Evolutionary conservation across 495 filamentous ascomycete species (phyloP).

Genomic region (Neurospora tetrasperma): DNA sequence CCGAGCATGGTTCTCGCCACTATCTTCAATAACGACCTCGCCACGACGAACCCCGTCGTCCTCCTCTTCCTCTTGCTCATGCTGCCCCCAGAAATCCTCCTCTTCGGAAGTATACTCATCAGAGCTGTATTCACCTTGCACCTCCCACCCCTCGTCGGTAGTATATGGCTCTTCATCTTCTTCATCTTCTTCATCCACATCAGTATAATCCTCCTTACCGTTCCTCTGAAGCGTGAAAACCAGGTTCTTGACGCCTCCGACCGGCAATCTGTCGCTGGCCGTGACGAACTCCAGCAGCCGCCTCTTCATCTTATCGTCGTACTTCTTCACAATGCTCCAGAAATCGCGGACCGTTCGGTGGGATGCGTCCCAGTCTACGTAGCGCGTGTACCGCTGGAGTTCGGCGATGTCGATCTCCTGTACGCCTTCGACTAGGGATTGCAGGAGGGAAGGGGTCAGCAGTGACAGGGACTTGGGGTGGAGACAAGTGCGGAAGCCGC

Average conservation of each 20-base stretch:
- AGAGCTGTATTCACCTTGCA: background rate
- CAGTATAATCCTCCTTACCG: slow-evolving; percentile 48
- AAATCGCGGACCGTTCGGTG: slow-evolving; percentile 66
- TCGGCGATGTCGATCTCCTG: slow-evolving; percentile 65
- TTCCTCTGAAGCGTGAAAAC: slow-evolving; percentile 77
- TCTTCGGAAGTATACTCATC: slow-evolving; percentile 18
- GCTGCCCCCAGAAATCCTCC: slow-evolving; percentile 7
- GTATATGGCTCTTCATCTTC: background rate
- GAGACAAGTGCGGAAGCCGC: slow-evolving; percentile 72
- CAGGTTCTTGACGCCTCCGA: slow-evolving; percentile 67
- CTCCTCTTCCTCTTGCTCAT: slow-evolving; percentile 4
- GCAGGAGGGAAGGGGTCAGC: slow-evolving; percentile 59
- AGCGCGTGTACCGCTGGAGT: slow-evolving; percentile 57
- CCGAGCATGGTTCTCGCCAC: background rate
- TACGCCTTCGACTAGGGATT: slow-evolving; percentile 69
- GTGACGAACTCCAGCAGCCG: slow-evolving; percentile 89
- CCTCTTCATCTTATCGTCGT: slow-evolving; percentile 55
- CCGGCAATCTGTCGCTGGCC: slow-evolving; percentile 79
- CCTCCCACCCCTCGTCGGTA: background rate
- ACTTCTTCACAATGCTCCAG: slow-evolving; percentile 66
- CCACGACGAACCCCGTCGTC: background rate
- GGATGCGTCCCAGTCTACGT: slow-evolving; percentile 65
- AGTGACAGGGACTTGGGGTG: slow-evolving; percentile 57
- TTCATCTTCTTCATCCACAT: background rate
- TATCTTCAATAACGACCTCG: background rate